These are phyloP conservation scores for Fusarium nematophilum DNA, from an alignment of 2,329 filamentous ascomycete genomes.

Conservation along the genomic window DNA sequence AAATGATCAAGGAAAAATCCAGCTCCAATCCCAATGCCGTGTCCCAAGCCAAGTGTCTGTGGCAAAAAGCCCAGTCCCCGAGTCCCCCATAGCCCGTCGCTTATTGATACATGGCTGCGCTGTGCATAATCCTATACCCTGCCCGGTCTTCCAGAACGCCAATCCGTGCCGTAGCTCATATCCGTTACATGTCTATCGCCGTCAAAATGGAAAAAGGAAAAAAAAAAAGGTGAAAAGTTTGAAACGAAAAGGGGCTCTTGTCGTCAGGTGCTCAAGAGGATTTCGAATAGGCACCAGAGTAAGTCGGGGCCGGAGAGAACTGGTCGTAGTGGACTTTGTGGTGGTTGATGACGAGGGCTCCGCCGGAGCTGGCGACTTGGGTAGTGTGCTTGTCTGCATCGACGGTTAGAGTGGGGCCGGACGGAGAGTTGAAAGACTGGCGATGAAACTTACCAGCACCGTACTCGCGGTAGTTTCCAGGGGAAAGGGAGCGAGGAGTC, in stretches of 20 bases:
- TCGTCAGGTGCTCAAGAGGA: background rate
- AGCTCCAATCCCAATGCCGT: slow-evolving; percentile 16
- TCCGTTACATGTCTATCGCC: slow-evolving; percentile 30
- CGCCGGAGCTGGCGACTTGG: slow-evolving; percentile 37
- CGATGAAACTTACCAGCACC: slow-evolving; percentile 45
- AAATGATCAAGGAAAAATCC: slow-evolving; percentile 12
- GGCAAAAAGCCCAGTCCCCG: slow-evolving; percentile 12
- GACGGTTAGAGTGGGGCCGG: slow-evolving; percentile 35
- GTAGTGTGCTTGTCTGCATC: slow-evolving; percentile 41
- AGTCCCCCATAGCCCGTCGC: slow-evolving; percentile 17
- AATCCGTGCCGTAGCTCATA: slow-evolving; percentile 30
- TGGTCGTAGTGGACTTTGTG: slow-evolving; percentile 45
- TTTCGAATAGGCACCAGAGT: slow-evolving; percentile 40
- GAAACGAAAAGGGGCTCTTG: background rate
- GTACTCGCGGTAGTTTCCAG: slow-evolving; percentile 47
- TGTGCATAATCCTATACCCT: slow-evolving; percentile 23
- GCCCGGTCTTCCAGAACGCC: slow-evolving; percentile 34
- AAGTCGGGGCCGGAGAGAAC: slow-evolving; percentile 46
- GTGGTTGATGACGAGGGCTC: slow-evolving; percentile 49
- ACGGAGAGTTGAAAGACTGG: slow-evolving; percentile 7
- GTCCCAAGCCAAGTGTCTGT: slow-evolving; percentile 14
- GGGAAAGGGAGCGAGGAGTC: slow-evolving; percentile 44
- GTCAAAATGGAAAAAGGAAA: slow-evolving; percentile 9
- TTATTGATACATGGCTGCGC: slow-evolving; percentile 35
- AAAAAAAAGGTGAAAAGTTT: background rate